Evolutionary conservation across 73 alveolate genomes (phyloP).

Genomic region (Halteria grandinella): DNA sequence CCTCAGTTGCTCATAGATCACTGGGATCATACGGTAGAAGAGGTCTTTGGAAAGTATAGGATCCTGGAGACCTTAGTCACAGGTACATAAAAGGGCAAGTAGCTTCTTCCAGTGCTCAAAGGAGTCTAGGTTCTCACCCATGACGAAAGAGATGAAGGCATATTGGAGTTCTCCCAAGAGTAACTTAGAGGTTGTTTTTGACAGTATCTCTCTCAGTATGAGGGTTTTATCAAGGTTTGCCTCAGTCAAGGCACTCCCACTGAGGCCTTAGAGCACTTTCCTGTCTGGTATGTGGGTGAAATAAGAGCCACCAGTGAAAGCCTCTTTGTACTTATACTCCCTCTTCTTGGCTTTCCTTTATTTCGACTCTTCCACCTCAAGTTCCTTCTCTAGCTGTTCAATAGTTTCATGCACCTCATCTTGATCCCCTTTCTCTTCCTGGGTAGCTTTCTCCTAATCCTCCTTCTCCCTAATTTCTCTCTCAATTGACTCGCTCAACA

Average conservation of each 20-base stretch:
- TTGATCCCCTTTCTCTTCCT: neutral
- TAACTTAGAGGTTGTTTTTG: neutral
- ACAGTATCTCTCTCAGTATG: conserved; percentile 2
- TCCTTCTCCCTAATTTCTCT: conserved; percentile 11
- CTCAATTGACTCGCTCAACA: conserved; percentile 47
- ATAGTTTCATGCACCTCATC: conserved; percentile 43
- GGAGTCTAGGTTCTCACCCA: conserved; percentile 66
- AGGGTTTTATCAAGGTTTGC: conserved; percentile 64
- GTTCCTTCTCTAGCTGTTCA: conserved; percentile 36
- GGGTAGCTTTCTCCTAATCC: neutral
- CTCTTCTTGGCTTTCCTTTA: conserved; percentile 45
- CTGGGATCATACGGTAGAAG: conserved; percentile 60
- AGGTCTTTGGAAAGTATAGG: neutral
- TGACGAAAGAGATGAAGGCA: conserved; percentile 65
- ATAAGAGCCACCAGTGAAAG: conserved; percentile 40
- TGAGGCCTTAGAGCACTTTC: conserved; percentile 36
- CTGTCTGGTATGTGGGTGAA: conserved; percentile 57
- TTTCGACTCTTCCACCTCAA: conserved; percentile 46
- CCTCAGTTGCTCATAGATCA: conserved; percentile 43
- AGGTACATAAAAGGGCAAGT: conserved; percentile 24
- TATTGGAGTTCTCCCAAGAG: conserved; percentile 74
- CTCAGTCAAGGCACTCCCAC: conserved; percentile 51
- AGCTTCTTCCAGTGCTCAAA: conserved; percentile 75
- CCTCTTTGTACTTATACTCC: conserved; percentile 61
- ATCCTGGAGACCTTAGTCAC: conserved; percentile 29